Base-by-base conservation (phyloP, 352 stramenopile genomes). In the Phytophthora aleatoria region DNA sequence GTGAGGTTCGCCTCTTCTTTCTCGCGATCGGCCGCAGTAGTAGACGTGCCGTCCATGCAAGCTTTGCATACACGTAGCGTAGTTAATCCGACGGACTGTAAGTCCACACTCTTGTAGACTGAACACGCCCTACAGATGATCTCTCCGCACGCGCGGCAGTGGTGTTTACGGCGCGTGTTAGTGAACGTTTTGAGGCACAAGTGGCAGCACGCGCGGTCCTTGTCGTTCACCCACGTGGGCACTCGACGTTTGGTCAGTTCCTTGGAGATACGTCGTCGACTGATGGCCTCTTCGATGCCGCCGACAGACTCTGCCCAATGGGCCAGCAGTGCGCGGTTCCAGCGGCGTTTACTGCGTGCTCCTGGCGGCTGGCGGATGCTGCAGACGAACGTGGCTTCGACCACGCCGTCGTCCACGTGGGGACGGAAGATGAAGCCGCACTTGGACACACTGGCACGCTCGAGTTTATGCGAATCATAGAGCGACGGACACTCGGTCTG, bases 151-250 rank as follows among this genome's bases (percentile, higher is more conserved):
- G 80, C 81, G 16, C 86, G 81, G 64, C 84, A 93, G 68, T 95
- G 86, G 58, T 95, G 86, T 62, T 89, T 87, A 26, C 86, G 81
- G 3, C 86, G 69, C 49, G 84, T 92, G 69, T 83, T 91, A 27
- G 81, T 88, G 61, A 94, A 94, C 9, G 81, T 90, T 74, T 92
- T 92, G 16, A 94, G 71, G 42, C 86, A 94, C 44, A 94, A 62
- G 50, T 92, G 82, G 61, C 86, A 94, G 67, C 86, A 94, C 45
- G 83, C 77, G 49, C 86, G 84, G 60, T 94, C 86, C 53, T 88
- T 87, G 77, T 94, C 84, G 52, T 79, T 82, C 28, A 94, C 86
- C 86, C 86, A 94, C 55, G 77, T 89, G 57, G 85, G 85, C 49
- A 81, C 78, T 30, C 81, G 72, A 30, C 85, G 83, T 55, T 87